Conservation (phyloP, 805 yeast species). For the Candida schatavii region DNA sequence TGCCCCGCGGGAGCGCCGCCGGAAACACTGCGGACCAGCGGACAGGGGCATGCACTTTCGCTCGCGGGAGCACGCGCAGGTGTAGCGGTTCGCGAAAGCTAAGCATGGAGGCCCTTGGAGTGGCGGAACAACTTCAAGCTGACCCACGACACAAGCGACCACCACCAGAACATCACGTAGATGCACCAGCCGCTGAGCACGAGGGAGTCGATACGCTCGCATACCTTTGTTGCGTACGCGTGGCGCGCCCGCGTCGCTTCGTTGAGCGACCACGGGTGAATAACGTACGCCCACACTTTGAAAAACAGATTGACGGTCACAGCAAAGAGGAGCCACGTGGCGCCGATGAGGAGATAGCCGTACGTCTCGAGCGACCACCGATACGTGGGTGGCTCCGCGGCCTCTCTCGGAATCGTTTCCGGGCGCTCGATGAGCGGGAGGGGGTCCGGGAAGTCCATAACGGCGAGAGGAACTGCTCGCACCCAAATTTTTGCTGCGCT, state of each 20-base stretch:
- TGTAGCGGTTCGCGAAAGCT: too few species aligned
- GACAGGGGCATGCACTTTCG: too few species aligned
- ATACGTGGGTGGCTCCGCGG: slow-evolving; percentile 5
- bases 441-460: slow-evolving; percentile 14
- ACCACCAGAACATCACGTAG: slow-evolving; percentile 47
- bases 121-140: slow-evolving; percentile 80
- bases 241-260: slow-evolving; percentile 11
- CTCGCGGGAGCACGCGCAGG: too few species aligned
- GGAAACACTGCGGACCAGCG: too few species aligned
- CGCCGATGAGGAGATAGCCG: slow-evolving; percentile 28
- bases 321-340: slow-evolving; percentile 31
- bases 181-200: slow-evolving; percentile 37
- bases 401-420: slow-evolving; percentile 7
- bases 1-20: too few species aligned
- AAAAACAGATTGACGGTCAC: slow-evolving; percentile 35
- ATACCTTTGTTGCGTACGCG: slow-evolving; percentile 9
- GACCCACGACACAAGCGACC: slow-evolving; percentile 76
- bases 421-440: slow-evolving; percentile 20
- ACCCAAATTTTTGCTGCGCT: too few species aligned
- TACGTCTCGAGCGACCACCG: slow-evolving; percentile 10
- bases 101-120: slow-evolving; percentile 56
- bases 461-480: too few species aligned
- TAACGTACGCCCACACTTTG: slow-evolving; percentile 31
- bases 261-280: slow-evolving; percentile 24
- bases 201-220: slow-evolving; percentile 25